Base-by-base conservation (phyloP, 1,284 basidiomycete genomes). In the Termitomyces sp. region DNA sequence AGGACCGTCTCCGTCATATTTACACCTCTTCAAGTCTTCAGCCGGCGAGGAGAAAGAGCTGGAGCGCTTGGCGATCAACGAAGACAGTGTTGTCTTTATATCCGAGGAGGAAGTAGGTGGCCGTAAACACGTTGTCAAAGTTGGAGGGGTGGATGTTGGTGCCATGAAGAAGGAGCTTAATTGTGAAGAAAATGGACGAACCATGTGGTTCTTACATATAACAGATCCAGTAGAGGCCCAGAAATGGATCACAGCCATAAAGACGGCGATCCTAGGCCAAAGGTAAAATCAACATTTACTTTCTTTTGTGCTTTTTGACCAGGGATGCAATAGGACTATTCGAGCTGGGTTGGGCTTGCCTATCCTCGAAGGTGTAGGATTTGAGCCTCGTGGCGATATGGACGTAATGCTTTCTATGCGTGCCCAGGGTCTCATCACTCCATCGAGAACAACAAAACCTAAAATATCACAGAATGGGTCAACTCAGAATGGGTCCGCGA, bases 381-480 rank as follows among this genome's bases (percentile, higher is more conserved):
- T 78, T 38, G 87, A 87, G 57, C 87, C 87, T 19, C 76, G 82
- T 50, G 87, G 88, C 4, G 87, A 90, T 64, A 79, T 90, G 73
- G 87, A 90, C 65, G 88, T 89, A 48, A 86, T 89, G 80, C 73
- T 90, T 31, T 85, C 85, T n/a, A 86, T 90, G 75, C 83, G 83
- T 49, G 78, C 81, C 24, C 85, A 86, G 60, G 81, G 80, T 13
- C 72, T 82, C 39, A 71, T 80, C 46, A 65, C 69, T 26, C 64
- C 68, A 48, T 57, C 71, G 53, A 59, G 62, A n/a, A 44, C 65
- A 44, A 61, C 58, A 33, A 59, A 58, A 33, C 55, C 52, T 6
- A 45, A 52, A 50, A 54, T 21, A 36, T 28, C 28, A 39, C 54
- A 46, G 43, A 39, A 45, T 43, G 42, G 45, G 38, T 60, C 55